Evolutionary conservation across 148 eudicot species (phyloP).

Genomic region (Amaranthus cruentus): DNA sequence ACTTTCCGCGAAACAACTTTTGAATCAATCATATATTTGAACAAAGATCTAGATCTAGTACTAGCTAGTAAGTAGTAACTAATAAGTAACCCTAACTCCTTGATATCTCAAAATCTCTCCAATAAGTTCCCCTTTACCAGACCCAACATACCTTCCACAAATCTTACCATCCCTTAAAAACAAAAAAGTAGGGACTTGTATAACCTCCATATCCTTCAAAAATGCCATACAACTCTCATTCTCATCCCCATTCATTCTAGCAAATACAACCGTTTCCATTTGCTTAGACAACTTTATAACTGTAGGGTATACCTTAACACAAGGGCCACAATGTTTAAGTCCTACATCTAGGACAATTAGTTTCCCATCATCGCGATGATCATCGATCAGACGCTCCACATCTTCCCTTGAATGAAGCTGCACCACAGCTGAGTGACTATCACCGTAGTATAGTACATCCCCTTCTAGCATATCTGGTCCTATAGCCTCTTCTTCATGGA

Average conservation of each 20-base stretch:
- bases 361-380: constrained; percentile 48
- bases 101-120: constrained; percentile 88
- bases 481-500: constrained; percentile 84
- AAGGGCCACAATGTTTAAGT: constrained; percentile 90
- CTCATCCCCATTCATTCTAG: constrained; percentile 95
- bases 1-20: no score
- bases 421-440: constrained; percentile 64
- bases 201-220: constrained; percentile 77
- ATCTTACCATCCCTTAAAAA: constrained; percentile 83
- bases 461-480: constrained; percentile 68
- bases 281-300: constrained; percentile 79
- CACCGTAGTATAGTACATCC: constrained; percentile 87
- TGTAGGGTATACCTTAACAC: constrained; percentile 96
- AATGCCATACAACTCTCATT: constrained; percentile 88
- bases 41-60: no score
- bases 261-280: constrained; percentile 83
- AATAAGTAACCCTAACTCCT: constrained; percentile 84
- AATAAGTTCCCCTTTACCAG: constrained; percentile 89
- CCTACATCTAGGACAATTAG: constrained; percentile 84
- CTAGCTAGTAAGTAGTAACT: neutral
- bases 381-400: constrained; percentile 52
- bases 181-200: constrained; percentile 92
- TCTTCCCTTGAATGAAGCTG: constrained; percentile 79
- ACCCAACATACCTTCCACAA: constrained; percentile 86
- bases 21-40: no score